These are phyloP conservation scores for Xylaria castorea DNA, from an alignment of 495 filamentous ascomycete genomes.

Conservation along the genomic window DNA sequence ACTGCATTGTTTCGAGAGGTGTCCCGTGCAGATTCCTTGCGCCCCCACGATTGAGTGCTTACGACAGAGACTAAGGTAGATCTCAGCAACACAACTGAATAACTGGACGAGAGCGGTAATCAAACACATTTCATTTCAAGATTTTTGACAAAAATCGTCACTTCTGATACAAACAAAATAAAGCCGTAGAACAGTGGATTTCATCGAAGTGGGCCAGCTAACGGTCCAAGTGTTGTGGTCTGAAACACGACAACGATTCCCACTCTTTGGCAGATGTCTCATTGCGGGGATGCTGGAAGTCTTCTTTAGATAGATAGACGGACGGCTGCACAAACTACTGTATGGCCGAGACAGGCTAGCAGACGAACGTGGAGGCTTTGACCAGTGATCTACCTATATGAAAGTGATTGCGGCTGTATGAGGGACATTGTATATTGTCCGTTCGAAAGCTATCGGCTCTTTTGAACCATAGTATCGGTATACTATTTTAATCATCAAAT, in stretches of 20 bases:
- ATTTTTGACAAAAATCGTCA: neutral
- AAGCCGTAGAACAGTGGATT: neutral
- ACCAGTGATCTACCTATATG: slow-evolving; percentile 20
- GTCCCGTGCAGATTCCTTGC: neutral
- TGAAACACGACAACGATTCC: slow-evolving; percentile 34
- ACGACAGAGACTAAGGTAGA: neutral
- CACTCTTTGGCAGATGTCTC: slow-evolving; percentile 27
- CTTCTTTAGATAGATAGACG: slow-evolving; percentile 29
- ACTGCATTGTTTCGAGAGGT: neutral
- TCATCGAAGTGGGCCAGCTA: slow-evolving; percentile 14
- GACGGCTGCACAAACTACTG: slow-evolving; percentile 34
- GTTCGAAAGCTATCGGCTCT: slow-evolving; percentile 16
- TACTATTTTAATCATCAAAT: slow-evolving; percentile 27
- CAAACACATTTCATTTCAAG: neutral
- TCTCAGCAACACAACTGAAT: neutral
- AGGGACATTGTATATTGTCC: slow-evolving; percentile 29
- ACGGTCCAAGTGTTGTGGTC: slow-evolving; percentile 17
- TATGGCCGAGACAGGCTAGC: slow-evolving; percentile 24
- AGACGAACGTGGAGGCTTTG: slow-evolving; percentile 17
- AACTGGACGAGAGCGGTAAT: neutral
- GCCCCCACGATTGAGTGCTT: neutral
- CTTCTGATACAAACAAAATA: neutral
- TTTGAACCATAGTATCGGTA: slow-evolving; percentile 11
- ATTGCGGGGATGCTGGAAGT: slow-evolving; percentile 30
- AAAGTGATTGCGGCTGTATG: slow-evolving; percentile 33